Conservation (phyloP, 73 alveolate species). For the Uronychia setigera region DNA sequence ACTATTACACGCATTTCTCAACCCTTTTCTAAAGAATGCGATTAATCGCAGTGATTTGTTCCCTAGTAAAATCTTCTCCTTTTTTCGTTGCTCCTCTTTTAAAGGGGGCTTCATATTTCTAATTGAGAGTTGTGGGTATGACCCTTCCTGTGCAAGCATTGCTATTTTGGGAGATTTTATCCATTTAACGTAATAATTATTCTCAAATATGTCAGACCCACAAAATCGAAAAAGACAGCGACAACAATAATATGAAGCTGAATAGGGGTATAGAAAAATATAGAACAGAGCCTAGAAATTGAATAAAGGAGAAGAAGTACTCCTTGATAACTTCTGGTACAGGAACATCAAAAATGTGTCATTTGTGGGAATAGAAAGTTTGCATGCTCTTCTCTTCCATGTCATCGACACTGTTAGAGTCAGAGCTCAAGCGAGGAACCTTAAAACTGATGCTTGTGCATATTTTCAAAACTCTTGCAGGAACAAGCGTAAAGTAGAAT, state of each 20-base stretch:
- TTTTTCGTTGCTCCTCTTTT: no score
- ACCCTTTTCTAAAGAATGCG: no score
- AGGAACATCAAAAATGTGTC: conserved; percentile 40
- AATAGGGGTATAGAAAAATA: neutral
- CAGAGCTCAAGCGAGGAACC: conserved; percentile 56
- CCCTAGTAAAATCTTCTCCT: no score
- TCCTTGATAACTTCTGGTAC: conserved; percentile 12
- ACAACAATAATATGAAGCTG: neutral
- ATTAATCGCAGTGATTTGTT: no score
- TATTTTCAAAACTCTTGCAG: conserved; percentile 47
- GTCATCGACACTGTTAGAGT: conserved; percentile 63
- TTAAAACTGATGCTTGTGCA: conserved; percentile 34
- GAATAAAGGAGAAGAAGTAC: neutral
- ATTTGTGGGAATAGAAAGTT: conserved; percentile 42
- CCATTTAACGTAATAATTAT: no score
- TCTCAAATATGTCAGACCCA: conserved; percentile 10
- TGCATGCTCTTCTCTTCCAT: conserved; percentile 63
- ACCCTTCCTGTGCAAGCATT: no score
- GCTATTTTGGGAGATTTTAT: no score
- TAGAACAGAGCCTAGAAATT: neutral
- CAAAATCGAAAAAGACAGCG: neutral
- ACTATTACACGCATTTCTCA: no score
- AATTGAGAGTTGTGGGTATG: no score
- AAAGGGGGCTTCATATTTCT: no score
- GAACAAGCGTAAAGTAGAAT: conserved; percentile 34